Percentiles rank a stretch among this genome's conserved stretches.
phyloP scores from a whole-genome alignment of 192 early-diverging fungal species.

The Entomortierella chlamydospora region DNA sequence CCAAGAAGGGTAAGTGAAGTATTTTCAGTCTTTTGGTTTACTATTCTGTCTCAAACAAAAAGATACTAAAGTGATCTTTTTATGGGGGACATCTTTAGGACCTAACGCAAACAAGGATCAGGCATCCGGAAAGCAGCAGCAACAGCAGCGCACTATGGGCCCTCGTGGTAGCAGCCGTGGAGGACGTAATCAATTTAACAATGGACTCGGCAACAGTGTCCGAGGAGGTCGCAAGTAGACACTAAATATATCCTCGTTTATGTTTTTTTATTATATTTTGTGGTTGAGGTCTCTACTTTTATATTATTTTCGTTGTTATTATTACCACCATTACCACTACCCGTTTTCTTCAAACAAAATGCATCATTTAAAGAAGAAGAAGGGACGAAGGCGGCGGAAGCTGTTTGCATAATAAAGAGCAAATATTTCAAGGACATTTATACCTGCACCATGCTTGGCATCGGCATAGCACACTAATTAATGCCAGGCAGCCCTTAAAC shows the following conservation, averaged over 20 bases:
- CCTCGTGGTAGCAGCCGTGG: constrained; percentile 35
- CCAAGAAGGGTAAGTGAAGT: constrained; percentile 36
- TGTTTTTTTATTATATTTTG: neutral
- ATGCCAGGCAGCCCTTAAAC: too few species aligned
- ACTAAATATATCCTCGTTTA: neutral
- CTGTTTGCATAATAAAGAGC: too few species aligned
- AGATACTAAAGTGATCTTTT: too few species aligned
- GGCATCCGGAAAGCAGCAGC: constrained; percentile 38
- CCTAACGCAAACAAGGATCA: constrained; percentile 42
- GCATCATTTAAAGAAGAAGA: constrained; percentile 10
- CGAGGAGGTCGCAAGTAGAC: constrained; percentile 48
- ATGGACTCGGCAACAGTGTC: constrained; percentile 54
- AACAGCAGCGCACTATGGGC: constrained; percentile 43
- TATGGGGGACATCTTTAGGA: constrained; percentile 10
- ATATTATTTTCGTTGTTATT: too few species aligned
- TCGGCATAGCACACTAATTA: neutral
- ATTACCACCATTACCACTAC: neutral
- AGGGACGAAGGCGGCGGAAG: constrained; percentile 1
- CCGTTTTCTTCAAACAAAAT: neutral
- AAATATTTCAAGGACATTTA: too few species aligned
- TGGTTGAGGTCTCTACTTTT: neutral
- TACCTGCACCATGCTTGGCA: too few species aligned
- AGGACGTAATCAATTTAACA: constrained; percentile 52
- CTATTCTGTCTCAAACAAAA: too few species aligned
- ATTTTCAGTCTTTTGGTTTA: neutral